Conservation (phyloP, 495 filamentous ascomycete genomes). For the Lasiosphaeria miniovina region DNA sequence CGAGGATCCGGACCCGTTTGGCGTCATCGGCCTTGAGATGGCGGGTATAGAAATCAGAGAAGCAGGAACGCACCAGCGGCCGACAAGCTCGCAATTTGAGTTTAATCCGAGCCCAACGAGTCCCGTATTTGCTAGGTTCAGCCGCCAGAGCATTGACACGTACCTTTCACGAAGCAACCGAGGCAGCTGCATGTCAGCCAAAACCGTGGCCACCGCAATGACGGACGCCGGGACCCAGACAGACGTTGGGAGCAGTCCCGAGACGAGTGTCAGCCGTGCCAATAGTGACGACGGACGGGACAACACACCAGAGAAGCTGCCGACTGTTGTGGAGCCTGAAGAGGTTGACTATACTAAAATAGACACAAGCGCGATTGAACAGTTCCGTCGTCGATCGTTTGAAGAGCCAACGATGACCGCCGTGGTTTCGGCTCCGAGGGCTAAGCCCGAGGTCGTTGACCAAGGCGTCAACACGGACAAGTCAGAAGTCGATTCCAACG, state of each 20-base stretch:
- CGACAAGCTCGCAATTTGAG: conserved; percentile 72
- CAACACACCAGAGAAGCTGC: conserved; percentile 32
- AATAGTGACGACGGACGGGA: conserved; percentile 46
- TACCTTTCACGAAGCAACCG: conserved; percentile 60
- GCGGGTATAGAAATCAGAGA: conserved; percentile 83
- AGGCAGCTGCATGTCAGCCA: conserved; percentile 58
- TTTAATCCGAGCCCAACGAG: conserved; percentile 74
- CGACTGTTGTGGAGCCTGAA: conserved; percentile 40
- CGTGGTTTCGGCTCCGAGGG: not conserved
- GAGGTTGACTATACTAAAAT: conserved; percentile 56
- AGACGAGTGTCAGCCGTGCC: conserved; percentile 47
- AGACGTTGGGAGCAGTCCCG: conserved; percentile 47
- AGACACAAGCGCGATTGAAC: conserved; percentile 44
- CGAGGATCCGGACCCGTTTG: conserved; percentile 84
- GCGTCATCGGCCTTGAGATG: conserved; percentile 78
- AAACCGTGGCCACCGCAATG: conserved; percentile 57
- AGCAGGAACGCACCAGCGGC: conserved; percentile 68
- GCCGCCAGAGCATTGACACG: conserved; percentile 66
- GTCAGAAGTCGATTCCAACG: conserved; percentile 1
- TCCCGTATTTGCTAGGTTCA: conserved; percentile 67
- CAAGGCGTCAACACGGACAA: not conserved
- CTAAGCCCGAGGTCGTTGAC: not conserved
- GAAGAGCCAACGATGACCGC: conserved; percentile 19
- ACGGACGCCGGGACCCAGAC: conserved; percentile 56
- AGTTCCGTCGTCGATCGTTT: conserved; percentile 21